Percentiles rank a stretch among this genome's conserved stretches.
These are phyloP conservation scores for Cladosporium cucumerinum DNA, from an alignment of 2,329 filamentous ascomycete genomes.

Conservation along the genomic window DNA sequence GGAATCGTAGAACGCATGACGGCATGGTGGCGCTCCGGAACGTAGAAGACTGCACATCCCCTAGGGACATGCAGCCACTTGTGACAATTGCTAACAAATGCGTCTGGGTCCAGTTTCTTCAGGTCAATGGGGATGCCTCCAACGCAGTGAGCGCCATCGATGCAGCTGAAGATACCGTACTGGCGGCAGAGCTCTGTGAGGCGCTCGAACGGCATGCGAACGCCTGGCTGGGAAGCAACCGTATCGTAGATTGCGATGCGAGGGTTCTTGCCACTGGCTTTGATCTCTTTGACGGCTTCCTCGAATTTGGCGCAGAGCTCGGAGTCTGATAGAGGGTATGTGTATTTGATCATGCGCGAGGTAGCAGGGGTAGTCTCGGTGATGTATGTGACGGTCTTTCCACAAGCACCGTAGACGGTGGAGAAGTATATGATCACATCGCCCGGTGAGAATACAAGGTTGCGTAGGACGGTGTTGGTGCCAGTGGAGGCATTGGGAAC, in stretches of 20 bases:
- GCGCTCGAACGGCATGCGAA: conserved; percentile 73
- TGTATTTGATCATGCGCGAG: conserved; percentile 55
- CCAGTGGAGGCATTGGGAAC: conserved; percentile 77
- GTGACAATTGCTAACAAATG: conserved; percentile 82
- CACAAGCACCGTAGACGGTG: conserved; percentile 75
- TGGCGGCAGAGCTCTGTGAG: conserved; percentile 63
- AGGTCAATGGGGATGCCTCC: conserved; percentile 76
- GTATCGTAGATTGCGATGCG: conserved; percentile 74
- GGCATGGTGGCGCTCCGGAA: conserved; percentile 70
- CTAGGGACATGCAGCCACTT: conserved; percentile 86
- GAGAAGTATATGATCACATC: conserved; percentile 78
- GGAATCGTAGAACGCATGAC: conserved; percentile 72
- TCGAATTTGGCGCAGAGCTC: conserved; percentile 62
- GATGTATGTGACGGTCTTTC: conserved; percentile 68
- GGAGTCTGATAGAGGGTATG: conserved; percentile 68
- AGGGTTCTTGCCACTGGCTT: conserved; percentile 58
- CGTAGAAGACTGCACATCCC: conserved; percentile 76
- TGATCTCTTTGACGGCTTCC: conserved; percentile 53
- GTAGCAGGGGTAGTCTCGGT: conserved; percentile 61
- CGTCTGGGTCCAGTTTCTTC: conserved; percentile 67
- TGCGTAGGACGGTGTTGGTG: conserved; percentile 75
- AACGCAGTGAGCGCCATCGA: conserved; percentile 83
- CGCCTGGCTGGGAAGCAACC: conserved; percentile 73
- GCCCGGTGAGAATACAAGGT: conserved; percentile 62
- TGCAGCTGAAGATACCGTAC: conserved; percentile 64